Evolutionary conservation across 2,329 filamentous ascomycete genomes (phyloP), one percentile per base, ranked within the genome.

Genomic region (Pseudogymnoascus sp.): DNA sequence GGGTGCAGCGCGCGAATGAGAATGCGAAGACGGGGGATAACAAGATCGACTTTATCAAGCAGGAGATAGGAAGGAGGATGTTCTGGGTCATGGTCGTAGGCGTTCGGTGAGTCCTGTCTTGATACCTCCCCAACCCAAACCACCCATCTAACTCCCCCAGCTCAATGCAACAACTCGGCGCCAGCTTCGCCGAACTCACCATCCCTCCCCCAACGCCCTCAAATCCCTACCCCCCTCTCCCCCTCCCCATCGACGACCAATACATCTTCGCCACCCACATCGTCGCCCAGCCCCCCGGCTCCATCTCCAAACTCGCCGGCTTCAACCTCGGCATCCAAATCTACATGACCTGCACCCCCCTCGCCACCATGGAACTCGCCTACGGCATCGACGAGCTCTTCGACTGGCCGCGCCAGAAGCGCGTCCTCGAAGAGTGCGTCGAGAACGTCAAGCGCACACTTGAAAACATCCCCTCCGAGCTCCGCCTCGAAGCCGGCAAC

Each of bases 11-110:
- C 64, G 78, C 81, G 7, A 73, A 84, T 74, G 66, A 71, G 60
- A 50, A 67, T 38, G 76, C 23, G 67, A 64, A 44, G 66, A 66
- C n/a, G 53, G 62, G 44, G 23, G 63, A 42, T 38, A 37, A 14
- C 44, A 50, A 40, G 64, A 62, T 89, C 65, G 87, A 90, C 69
- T 87, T 88, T 59, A 83, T 92, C 61, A 86, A 87, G 70, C 85
- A 88, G 70, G 88, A 92, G 74, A 83, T 90, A 56, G 85, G 88
- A 56, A 89, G 89, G 72, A 84, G 89, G 66, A 87, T 96, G 42
- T 96, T 96, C 73, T 96, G 92, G 87, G 88, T 90, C 21, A 82
- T 92, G 68, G 86, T 95, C 66, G 84, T 92, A 4, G 88, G 88
- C 36, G 84, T 90, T 65, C 82, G 87, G 83, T 87, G 76, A 67